Evolutionary conservation across 148 eudicot species (phyloP).

Genomic region (Amaranthus cruentus): DNA sequence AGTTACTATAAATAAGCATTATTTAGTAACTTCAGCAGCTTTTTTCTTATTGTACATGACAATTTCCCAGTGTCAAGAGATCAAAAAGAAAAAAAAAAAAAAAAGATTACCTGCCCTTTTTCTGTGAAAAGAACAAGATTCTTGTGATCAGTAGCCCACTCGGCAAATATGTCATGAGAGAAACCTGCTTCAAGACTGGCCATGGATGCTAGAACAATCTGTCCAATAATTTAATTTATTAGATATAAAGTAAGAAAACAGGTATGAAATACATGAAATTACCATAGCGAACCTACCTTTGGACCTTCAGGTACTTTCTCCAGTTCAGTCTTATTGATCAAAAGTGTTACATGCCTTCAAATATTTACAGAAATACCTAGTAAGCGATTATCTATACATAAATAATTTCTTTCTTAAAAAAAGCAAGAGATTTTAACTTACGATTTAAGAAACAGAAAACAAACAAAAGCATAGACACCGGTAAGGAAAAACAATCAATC

Average conservation of each 20-base stretch:
- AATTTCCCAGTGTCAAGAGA: conserved; percentile 3
- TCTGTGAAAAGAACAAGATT: conserved; percentile 95
- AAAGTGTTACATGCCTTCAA: conserved; percentile 76
- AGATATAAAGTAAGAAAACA: background rate
- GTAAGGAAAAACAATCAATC: background rate
- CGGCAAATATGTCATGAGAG: conserved; percentile 92
- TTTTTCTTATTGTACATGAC: background rate
- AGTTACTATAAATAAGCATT: background rate
- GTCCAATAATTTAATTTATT: conserved; percentile 19
- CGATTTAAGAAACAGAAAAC: background rate
- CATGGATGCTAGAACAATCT: conserved; percentile 97
- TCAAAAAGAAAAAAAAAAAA: background rate
- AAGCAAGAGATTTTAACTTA: conserved; percentile 1
- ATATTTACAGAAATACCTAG: conserved; percentile 20
- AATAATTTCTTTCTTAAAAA: conserved; percentile 2
- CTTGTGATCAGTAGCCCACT: conserved; percentile 88
- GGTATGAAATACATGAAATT: conserved; percentile 3
- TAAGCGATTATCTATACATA: conserved; percentile 19
- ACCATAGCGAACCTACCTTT: conserved; percentile 48
- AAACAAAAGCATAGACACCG: background rate
- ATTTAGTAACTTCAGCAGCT: background rate
- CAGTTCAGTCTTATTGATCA: conserved; percentile 74
- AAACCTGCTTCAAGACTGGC: conserved; percentile 94
- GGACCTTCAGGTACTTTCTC: conserved; percentile 90
- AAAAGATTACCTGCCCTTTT: conserved; percentile 80